Evolutionary conservation across 345 rosid genomes (phyloP).

Genomic region (Eucalyptus coolabah): DNA sequence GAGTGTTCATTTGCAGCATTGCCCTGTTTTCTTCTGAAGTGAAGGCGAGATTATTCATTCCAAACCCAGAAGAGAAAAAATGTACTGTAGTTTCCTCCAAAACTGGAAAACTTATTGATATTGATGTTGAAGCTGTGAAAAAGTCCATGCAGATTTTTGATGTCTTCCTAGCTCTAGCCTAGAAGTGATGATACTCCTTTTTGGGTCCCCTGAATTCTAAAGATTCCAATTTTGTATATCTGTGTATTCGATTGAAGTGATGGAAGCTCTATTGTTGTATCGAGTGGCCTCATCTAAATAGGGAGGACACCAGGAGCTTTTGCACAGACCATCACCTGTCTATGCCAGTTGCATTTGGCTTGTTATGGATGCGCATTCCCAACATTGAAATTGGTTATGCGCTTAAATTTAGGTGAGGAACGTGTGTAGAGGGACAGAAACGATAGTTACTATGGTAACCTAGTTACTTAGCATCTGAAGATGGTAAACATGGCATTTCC

Average conservation of each 20-base stretch:
- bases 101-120: conserved; percentile 59
- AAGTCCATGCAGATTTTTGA: conserved; percentile 55
- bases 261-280: neutral
- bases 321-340: neutral
- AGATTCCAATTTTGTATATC: neutral
- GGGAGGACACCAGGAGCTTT: neutral
- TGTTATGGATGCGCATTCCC: neutral
- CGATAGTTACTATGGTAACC: neutral
- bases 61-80: conserved; percentile 57
- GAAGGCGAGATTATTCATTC: conserved; percentile 60
- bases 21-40: conserved; percentile 69
- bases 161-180: conserved; percentile 58
- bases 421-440: neutral
- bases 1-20: conserved; percentile 32
- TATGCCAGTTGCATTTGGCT: neutral
- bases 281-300: neutral
- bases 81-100: conserved; percentile 49
- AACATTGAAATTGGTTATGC: neutral
- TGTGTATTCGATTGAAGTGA: neutral
- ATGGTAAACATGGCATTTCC: neutral
- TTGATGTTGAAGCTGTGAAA: conserved; percentile 45
- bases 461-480: neutral
- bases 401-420: neutral
- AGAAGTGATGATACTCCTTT: neutral
- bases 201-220: neutral